Evolutionary conservation across 768 basidiomycete genomes (phyloP).

Genomic region (Russula compacta): DNA sequence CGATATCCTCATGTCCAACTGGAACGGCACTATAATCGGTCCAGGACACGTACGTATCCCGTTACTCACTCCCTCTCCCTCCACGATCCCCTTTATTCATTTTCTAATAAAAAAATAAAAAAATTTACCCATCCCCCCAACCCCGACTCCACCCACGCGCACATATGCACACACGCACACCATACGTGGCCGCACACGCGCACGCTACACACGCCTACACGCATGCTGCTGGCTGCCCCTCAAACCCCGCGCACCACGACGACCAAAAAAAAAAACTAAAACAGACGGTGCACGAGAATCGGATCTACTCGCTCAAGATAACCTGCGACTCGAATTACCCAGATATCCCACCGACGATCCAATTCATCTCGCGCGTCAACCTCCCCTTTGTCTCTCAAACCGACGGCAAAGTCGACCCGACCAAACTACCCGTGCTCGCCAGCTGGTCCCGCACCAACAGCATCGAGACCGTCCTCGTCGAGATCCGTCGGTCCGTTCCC

Average conservation of each 20-base stretch:
- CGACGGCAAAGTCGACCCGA: slow-evolving; percentile 70
- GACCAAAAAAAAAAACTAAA: not conserved
- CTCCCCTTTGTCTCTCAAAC: slow-evolving; percentile 78
- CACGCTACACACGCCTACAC: not conserved
- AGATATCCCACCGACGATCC: slow-evolving; percentile 67
- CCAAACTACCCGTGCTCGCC: slow-evolving; percentile 61
- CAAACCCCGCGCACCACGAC: not conserved
- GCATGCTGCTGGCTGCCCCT: not conserved
- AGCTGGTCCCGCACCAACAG: slow-evolving; percentile 70
- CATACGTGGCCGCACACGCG: too few relatives aligned
- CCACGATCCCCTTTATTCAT: not conserved
- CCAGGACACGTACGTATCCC: slow-evolving; percentile 77
- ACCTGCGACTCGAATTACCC: slow-evolving; percentile 70
- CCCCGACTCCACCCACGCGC: not conserved
- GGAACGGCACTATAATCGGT: slow-evolving; percentile 99
- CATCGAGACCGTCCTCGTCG: slow-evolving; percentile 86
- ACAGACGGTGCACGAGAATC: slow-evolving; percentile 96
- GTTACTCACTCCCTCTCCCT: not conserved
- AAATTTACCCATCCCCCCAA: not conserved
- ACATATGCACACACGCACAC: not conserved
- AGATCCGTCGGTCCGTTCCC: slow-evolving; percentile 70
- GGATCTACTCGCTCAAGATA: slow-evolving; percentile 94
- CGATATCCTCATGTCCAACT: slow-evolving; percentile 95
- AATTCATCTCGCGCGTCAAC: slow-evolving; percentile 86
- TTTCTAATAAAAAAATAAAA: not conserved